Conservation (phyloP, 306 rosid genomes). For the Fagus sylvatica region DNA sequence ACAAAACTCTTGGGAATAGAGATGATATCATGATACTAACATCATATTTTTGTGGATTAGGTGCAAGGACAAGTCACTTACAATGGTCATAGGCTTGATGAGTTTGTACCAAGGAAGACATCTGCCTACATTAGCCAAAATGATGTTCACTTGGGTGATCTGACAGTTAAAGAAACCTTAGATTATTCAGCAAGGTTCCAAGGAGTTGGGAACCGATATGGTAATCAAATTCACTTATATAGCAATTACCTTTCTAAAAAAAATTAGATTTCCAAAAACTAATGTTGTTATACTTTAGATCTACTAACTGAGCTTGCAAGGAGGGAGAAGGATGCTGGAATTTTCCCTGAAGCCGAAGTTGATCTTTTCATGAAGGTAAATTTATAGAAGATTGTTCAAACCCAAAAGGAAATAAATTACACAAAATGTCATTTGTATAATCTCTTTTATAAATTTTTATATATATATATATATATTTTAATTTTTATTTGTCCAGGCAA, state of each 20-base stretch:
- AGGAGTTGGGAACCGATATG: constrained; percentile 9
- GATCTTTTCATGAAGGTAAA: constrained; percentile 63
- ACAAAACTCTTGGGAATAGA: no score
- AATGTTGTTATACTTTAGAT: constrained; percentile 24
- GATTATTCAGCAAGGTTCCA: constrained; percentile 15
- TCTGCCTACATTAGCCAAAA: constrained; percentile 16
- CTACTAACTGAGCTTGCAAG: constrained; percentile 47
- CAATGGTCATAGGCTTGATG: constrained; percentile 15
- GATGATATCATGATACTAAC: background rate
- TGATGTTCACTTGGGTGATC: constrained; percentile 12
- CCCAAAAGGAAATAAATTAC: background rate
- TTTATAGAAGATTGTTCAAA: background rate
- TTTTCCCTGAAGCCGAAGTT: constrained; percentile 53
- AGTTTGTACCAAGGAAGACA: constrained; percentile 15
- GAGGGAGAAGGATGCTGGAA: constrained; percentile 55
- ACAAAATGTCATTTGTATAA: background rate
- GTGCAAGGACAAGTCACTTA: constrained; percentile 1
- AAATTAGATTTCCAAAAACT: background rate
- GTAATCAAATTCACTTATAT: constrained; percentile 3
- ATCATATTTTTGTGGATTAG: background rate
- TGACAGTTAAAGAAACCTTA: constrained; percentile 6
- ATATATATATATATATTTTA: background rate
- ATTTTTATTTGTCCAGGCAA: constrained; percentile 30
- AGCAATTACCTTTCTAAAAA: background rate
- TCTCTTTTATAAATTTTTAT: background rate